Evolutionary conservation across 2,329 filamentous ascomycete species (phyloP).

Genomic region (Claviceps arundinis): DNA sequence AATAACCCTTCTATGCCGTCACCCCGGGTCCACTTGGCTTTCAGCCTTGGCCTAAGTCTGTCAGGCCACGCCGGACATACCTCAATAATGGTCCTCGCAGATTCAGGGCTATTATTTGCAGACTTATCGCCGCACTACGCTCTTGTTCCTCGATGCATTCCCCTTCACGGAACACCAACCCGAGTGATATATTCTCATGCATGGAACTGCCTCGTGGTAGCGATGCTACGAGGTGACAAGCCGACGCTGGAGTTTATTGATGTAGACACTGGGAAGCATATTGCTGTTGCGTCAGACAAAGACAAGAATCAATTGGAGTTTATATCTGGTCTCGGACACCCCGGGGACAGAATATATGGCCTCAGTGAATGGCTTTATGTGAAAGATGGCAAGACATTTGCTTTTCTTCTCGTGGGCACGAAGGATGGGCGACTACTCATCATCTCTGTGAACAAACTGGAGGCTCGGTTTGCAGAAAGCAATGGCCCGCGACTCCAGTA

Average conservation of each 20-base stretch:
- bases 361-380: constrained; percentile 51
- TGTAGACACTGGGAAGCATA: constrained; percentile 35
- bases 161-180: constrained; percentile 32
- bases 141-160: constrained; percentile 36
- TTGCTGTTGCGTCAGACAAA: constrained; percentile 34
- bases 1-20: constrained; percentile 31
- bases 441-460: constrained; percentile 30
- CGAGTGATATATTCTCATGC: constrained; percentile 41
- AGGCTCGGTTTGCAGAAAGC: constrained; percentile 8
- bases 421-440: constrained; percentile 41
- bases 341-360: constrained; percentile 44
- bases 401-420: constrained; percentile 49
- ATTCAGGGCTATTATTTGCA: constrained; percentile 36
- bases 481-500: constrained; percentile 26
- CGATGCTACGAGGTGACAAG: constrained; percentile 26
- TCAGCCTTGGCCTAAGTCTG: constrained; percentile 27
- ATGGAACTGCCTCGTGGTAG: constrained; percentile 41
- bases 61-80: constrained; percentile 24
- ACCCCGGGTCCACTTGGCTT: constrained; percentile 34
- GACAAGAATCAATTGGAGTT: constrained; percentile 29
- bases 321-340: constrained; percentile 42
- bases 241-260: constrained; percentile 45
- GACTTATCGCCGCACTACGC: constrained; percentile 33
- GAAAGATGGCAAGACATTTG: constrained; percentile 43
- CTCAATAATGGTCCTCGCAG: constrained; percentile 36